A percentile compares a stretch with the other conserved stretches of the same genome.
phyloP scores from a whole-genome alignment of 345 rosid species.

The Dovyalis caffra region DNA sequence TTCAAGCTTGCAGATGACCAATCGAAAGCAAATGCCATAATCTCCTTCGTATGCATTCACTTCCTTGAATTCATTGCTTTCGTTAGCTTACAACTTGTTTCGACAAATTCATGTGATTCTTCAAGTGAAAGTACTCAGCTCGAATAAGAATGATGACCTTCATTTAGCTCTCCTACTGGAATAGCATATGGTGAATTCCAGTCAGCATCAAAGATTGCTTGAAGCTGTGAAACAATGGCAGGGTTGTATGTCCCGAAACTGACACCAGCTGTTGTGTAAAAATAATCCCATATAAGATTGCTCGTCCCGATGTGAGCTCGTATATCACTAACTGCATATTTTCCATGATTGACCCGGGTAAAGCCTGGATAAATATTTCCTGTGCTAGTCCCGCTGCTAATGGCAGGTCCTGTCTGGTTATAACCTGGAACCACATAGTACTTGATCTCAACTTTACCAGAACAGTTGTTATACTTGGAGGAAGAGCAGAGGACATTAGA shows the following conservation, averaged over 20 bases:
- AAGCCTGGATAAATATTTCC: constrained; percentile 64
- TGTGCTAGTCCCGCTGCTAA: constrained; percentile 40
- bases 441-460: constrained; percentile 70
- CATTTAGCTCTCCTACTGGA: constrained; percentile 42
- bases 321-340: constrained; percentile 63
- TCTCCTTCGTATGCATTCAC: not conserved
- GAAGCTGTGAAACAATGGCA: constrained; percentile 65
- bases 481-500: constrained; percentile 74
- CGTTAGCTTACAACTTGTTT: too few relatives aligned
- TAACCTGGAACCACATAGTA: constrained; percentile 76
- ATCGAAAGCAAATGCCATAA: not conserved
- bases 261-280: constrained; percentile 77
- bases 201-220: constrained; percentile 73
- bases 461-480: constrained; percentile 55
- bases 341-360: constrained; percentile 80
- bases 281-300: constrained; percentile 86
- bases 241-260: constrained; percentile 70
- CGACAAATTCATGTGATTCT: too few relatives aligned
- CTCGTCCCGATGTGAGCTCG: constrained; percentile 85
- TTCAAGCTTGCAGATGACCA: not conserved
- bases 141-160: not conserved
- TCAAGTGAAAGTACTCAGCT: too few relatives aligned
- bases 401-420: constrained; percentile 74
- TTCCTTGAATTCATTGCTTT: too few relatives aligned
- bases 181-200: constrained; percentile 78